Evolutionary conservation across 768 basidiomycete genomes (phyloP), one percentile per base, ranked within the genome.

Genomic region (Ramaria rubella): DNA sequence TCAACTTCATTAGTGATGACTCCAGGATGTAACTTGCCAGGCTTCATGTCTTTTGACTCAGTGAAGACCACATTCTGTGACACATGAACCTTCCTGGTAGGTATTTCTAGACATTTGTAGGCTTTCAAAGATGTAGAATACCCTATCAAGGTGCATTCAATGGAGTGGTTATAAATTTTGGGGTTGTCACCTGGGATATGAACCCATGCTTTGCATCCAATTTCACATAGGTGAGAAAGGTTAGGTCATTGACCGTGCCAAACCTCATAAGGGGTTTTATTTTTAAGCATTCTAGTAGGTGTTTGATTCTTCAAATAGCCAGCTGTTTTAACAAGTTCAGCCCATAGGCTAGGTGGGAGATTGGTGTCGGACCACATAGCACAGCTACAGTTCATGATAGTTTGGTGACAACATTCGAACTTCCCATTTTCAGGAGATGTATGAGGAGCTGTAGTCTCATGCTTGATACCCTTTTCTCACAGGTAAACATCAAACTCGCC

Each of bases 191-290:
- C 6, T 38, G 6, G 3, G 6, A 38, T 38, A 38, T 3, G 36
- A 67, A 12, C 75, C 69, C 68, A 70, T 75, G 72, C 59, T 75
- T 74, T 4, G 72, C 72, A 42, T 67, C 64, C 74, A 27, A 67
- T 0, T 57, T 61, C 1, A 0, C 62, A 58, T 42, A 77, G 74
- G 5, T 72, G 53, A 33, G 71, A 61, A 14, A 64, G 70, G 51
- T 52, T 29, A 8, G 51, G 51, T 38, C 26, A 45, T 17, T n/a
- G 19, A 5, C 51, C 51, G 14, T 44, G 6, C 51, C 51, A 52
- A 21, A 38, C n/a, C 27, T 52, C 33, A 19, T 30, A 52, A 6
- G 51, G 34, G 12, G 51, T 52, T 17, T 14, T 17, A 40, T 29
- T 31, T 5, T 36, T 24, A 24, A 36, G n/a, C 14, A 29, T 15